Base-by-base conservation (phyloP, 2,329 filamentous ascomycete genomes). In the Penicillium olsonii region DNA sequence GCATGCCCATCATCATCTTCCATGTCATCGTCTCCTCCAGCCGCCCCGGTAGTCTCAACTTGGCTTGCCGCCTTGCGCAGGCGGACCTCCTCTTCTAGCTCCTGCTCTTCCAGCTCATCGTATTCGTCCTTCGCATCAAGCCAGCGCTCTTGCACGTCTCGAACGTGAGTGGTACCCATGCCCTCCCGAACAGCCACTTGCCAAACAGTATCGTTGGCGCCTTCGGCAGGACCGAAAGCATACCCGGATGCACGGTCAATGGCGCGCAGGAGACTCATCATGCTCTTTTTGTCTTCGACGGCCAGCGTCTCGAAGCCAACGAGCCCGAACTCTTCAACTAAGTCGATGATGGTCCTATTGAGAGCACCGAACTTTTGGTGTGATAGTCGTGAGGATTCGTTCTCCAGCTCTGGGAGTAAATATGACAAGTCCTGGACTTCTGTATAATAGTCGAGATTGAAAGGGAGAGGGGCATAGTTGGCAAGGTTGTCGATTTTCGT, bases 401-500 rank as follows among this genome's bases (percentile, higher is more conserved):
- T 80, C 61, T 91, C 85, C 35, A 99, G 83, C 52, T 86, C 80
- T 1, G 91, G 90, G 0, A 94, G 81, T 11, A 99, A 79, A 60
- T 96, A 90, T 18, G 84, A 83, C 4, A 99, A 81, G 64, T 96
- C 91, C 71, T 99, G 92, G 7, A 97, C 92, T 70, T 99, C 92
- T 53, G 94, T 97, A 70, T 97, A 99, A 72, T 87, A 99, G 58
- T 96, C 92, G 52, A 99, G 84, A 63, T 96, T 96, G 78, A 99
- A 96, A 0, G 92, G 90, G 0, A 99, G 79, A 20, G 89, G 84
- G 39, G 90, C 87, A 66, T 96, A 96, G 44, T 87, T 84, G 29
- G 85, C 78, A 45, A 99, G 79, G 67, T 96, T 96, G 73, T 99
- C 94, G 73, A 99, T 95, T 75, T 99, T 99, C 50, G 92, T 96